phyloP scores from a whole-genome alignment of 2,329 filamentous ascomycete genomes.

The Truncatella angustata region DNA sequence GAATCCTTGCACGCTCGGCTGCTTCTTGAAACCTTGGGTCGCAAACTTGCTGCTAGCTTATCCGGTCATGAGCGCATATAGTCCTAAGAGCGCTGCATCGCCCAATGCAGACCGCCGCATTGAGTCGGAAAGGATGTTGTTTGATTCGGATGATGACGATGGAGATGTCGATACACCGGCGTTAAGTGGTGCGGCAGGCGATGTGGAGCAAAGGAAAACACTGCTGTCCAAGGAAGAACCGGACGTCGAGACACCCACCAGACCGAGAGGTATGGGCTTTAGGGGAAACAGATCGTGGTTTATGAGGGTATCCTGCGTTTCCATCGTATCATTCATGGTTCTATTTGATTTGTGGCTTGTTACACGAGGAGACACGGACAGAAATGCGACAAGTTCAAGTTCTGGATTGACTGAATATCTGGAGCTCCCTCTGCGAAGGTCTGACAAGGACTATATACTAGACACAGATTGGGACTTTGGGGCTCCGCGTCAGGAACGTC shows the following conservation, averaged over 20 bases:
- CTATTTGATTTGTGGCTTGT: conserved; percentile 11
- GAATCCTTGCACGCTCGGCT: no score
- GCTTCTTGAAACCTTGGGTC: no score
- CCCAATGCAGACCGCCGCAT: background rate
- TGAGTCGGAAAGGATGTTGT: conserved; percentile 5
- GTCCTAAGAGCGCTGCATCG: conserved; percentile 4
- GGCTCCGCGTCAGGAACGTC: conserved; percentile 47
- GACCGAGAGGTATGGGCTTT: background rate
- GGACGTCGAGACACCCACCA: conserved; percentile 9
- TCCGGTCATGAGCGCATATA: background rate
- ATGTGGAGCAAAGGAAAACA: conserved; percentile 11
- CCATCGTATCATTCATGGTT: conserved; percentile 7
- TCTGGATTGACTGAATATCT: background rate
- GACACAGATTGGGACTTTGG: conserved; percentile 54
- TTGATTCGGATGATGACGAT: conserved; percentile 2
- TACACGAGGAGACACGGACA: background rate
- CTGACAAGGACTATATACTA: conserved; percentile 52
- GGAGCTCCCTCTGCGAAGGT: conserved; percentile 12
- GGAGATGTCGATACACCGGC: background rate
- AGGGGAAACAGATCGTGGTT: conserved; percentile 13
- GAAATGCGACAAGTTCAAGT: background rate
- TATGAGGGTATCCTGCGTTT: conserved; percentile 10
- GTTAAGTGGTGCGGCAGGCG: background rate
- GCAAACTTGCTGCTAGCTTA: background rate
- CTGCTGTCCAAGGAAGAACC: conserved; percentile 10